These are phyloP conservation scores for Leccinum disarticulatum DNA, from an alignment of 768 basidiomycete species.

Conservation along the genomic window DNA sequence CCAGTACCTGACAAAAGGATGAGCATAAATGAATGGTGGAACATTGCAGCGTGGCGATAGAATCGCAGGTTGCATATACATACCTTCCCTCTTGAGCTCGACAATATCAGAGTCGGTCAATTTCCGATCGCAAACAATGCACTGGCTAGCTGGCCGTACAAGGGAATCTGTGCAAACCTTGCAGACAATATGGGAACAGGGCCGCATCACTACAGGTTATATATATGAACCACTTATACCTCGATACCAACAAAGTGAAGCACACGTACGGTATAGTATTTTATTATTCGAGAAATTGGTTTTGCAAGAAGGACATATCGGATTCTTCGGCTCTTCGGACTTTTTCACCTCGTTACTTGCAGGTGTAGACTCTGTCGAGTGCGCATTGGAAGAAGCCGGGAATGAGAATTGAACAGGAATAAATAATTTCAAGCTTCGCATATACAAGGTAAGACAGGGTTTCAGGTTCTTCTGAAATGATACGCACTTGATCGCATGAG, in stretches of 20 bases:
- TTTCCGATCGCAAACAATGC: slow-evolving; percentile 78
- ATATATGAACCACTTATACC: slow-evolving; percentile 1
- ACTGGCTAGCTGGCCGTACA: slow-evolving; percentile 74
- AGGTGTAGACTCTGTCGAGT: slow-evolving; percentile 40
- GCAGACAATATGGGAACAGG: slow-evolving; percentile 91
- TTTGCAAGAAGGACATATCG: slow-evolving; percentile 89
- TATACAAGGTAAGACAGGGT: slow-evolving; percentile 5
- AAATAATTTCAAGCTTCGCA: slow-evolving; percentile 73
- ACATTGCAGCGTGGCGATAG: background rate
- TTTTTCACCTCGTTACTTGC: slow-evolving; percentile 36
- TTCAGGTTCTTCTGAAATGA: background rate
- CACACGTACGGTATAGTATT: slow-evolving; percentile 61
- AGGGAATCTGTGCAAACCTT: slow-evolving; percentile 89
- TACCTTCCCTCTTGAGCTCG: slow-evolving; percentile 87
- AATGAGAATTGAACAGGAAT: slow-evolving; percentile 79
- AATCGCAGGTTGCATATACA: slow-evolving; percentile 13
- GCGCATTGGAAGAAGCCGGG: slow-evolving; percentile 37
- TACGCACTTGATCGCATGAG: slow-evolving; percentile 77
- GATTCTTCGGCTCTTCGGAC: slow-evolving; percentile 54
- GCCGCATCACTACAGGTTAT: slow-evolving; percentile 60
- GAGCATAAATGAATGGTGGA: background rate
- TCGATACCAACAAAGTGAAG: background rate
- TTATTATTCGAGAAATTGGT: slow-evolving; percentile 78
- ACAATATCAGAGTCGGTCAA: slow-evolving; percentile 73
- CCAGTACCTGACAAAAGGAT: slow-evolving; percentile 65